A percentile compares a stretch with the other conserved stretches of the same genome.
Conservation (phyloP, 768 basidiomycete species). For the Tricholoma terreum region DNA sequence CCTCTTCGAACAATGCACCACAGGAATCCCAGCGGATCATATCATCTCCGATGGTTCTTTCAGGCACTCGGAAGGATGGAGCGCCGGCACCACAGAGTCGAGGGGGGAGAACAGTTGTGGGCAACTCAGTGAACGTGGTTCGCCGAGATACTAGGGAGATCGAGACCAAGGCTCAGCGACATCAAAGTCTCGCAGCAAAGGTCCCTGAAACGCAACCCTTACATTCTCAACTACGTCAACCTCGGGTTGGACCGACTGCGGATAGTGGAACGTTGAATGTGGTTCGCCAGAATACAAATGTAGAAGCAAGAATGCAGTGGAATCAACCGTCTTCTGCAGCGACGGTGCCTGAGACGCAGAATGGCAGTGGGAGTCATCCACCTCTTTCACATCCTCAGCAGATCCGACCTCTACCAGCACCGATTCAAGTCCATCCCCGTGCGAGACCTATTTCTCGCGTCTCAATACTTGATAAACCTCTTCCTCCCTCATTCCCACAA, state of each 20-base stretch:
- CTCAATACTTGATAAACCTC: conserved; percentile 16
- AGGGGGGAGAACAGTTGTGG: conserved; percentile 1
- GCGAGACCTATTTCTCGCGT: conserved; percentile 10
- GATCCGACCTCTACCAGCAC: conserved; percentile 3
- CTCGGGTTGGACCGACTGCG: neutral
- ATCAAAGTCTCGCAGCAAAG: neutral
- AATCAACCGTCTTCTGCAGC: neutral
- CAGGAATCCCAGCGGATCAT: conserved; percentile 28
- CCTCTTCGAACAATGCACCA: conserved; percentile 20
- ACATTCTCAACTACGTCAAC: neutral
- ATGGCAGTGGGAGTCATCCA: neutral
- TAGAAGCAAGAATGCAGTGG: neutral
- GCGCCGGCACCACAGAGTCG: conserved; percentile 10
- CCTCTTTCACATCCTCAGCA: conserved; percentile 1
- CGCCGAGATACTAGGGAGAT: conserved; percentile 9
- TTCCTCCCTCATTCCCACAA: conserved; percentile 8
- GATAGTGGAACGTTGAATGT: neutral
- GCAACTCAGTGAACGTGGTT: conserved; percentile 9
- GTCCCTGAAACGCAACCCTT: neutral
- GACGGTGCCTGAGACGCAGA: neutral
- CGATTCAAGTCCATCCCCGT: neutral
- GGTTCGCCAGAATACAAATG: neutral
- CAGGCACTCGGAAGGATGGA: conserved; percentile 24
- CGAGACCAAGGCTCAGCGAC: conserved; percentile 3
- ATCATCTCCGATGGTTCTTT: conserved; percentile 37